Base-by-base conservation (phyloP, 805 yeast genomes). In the Scheffersomyces stipitis region DNA sequence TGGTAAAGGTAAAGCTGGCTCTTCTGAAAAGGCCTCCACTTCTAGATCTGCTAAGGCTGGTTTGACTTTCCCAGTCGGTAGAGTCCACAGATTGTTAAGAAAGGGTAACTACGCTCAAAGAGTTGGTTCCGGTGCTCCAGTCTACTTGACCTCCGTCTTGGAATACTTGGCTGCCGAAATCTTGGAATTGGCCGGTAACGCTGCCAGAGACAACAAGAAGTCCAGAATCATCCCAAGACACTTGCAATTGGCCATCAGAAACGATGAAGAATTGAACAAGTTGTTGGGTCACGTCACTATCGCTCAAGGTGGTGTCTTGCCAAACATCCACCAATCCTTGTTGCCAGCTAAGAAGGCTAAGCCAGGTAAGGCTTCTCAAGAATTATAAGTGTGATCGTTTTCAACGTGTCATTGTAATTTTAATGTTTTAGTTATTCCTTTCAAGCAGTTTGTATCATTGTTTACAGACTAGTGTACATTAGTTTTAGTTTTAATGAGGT, bases 171-270 rank as follows among this genome's bases (percentile, higher is more conserved):
- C 73, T 39, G 75, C 75, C 42, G 75, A 69, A 66, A 69, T 69
- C 49, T 69, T 69, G 56, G 75, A 69, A 60, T 69, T 69, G 59
- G 74, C 75, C 41, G 75, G 75, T 64, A 69, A 69, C 59, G 75
- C 75, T 37, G 75, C 75, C 44, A 67, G 75, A 66, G 75, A 69
- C 73, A 89, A 87, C 90, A 91, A 91, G 82, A 93, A 91, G 81
- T 83, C 96, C 62, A 69, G 75, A 69, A 69, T 69, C 34, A 67
- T 69, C 57, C 75, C 75, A 60, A 69, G 75, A 69, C 74, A 69
- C 59, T 69, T 69, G 57, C 74, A 69, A 57, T 69, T 69, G 56
- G 75, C 75, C 53, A 69, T 69, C 67, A 69, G 75, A 69, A 69
- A 69, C 56, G 75, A 69, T 67, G 75, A 69, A 59, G 75, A 69